These are phyloP conservation scores for Fusarium graminum DNA, from an alignment of 2,329 filamentous ascomycete genomes.

Conservation along the genomic window DNA sequence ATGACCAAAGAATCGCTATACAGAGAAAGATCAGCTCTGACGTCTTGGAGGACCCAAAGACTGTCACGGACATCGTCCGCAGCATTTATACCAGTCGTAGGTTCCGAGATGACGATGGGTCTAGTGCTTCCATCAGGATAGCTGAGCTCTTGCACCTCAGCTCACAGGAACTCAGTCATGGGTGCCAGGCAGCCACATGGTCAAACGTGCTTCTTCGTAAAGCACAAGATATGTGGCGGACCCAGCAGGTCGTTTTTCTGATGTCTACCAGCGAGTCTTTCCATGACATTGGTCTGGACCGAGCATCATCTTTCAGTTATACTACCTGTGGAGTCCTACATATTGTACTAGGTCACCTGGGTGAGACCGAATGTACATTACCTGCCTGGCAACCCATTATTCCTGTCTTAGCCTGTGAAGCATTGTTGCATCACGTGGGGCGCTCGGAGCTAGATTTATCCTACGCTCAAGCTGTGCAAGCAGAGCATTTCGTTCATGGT, in stretches of 20 bases:
- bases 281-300: neutral
- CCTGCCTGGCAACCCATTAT: neutral
- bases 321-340: neutral
- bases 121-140: neutral
- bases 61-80: neutral
- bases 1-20: neutral
- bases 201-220: neutral
- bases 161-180: neutral
- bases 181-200: neutral
- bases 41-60: neutral
- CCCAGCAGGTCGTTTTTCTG: neutral
- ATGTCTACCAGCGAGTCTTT: conserved; percentile 3
- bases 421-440: neutral
- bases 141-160: neutral
- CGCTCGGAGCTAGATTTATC: neutral
- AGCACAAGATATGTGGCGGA: conserved; percentile 1
- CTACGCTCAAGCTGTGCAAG: conserved; percentile 1
- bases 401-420: neutral
- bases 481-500: conserved; percentile 1
- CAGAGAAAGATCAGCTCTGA: neutral
- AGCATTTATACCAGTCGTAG: neutral
- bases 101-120: neutral
- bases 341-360: neutral
- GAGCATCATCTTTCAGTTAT: neutral
- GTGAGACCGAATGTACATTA: neutral